These are phyloP conservation scores for Kwoniella bestiolae DNA, from an alignment of 768 basidiomycete genomes.

Conservation along the genomic window DNA sequence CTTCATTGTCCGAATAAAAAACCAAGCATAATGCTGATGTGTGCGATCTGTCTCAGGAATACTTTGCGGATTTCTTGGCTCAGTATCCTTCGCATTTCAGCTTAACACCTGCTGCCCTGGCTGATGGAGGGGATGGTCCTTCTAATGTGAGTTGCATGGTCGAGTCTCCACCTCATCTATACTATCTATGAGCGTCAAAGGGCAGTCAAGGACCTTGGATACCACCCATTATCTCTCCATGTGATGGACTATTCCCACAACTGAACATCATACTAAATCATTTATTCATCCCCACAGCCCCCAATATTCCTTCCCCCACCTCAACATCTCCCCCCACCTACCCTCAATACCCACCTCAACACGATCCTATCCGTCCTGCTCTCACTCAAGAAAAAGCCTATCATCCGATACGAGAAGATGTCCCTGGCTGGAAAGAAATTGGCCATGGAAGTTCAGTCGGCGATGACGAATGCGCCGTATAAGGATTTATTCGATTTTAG, in stretches of 20 bases:
- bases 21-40: not conserved
- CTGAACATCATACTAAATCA: not conserved
- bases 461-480: slow-evolving; percentile 71
- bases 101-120: slow-evolving; percentile 59
- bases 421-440: slow-evolving; percentile 89
- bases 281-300: slow-evolving; percentile 34
- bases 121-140: slow-evolving; percentile 55
- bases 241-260: no score
- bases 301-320: slow-evolving; percentile 56
- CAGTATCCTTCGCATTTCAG: slow-evolving; percentile 85
- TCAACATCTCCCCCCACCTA: slow-evolving; percentile 57
- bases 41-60: slow-evolving; percentile 65
- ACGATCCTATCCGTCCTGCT: slow-evolving; percentile 83
- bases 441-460: slow-evolving; percentile 80
- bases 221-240: no score
- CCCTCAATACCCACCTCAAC: slow-evolving; percentile 77
- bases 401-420: slow-evolving; percentile 93
- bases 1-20: not conserved
- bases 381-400: slow-evolving; percentile 92
- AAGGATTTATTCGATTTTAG: slow-evolving; percentile 89
- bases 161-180: not conserved
- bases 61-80: slow-evolving; percentile 94
- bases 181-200: no score
- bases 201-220: no score
- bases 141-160: slow-evolving; percentile 51